Evolutionary conservation across 805 yeast genomes (phyloP).

Genomic region (Candida nanaspora): DNA sequence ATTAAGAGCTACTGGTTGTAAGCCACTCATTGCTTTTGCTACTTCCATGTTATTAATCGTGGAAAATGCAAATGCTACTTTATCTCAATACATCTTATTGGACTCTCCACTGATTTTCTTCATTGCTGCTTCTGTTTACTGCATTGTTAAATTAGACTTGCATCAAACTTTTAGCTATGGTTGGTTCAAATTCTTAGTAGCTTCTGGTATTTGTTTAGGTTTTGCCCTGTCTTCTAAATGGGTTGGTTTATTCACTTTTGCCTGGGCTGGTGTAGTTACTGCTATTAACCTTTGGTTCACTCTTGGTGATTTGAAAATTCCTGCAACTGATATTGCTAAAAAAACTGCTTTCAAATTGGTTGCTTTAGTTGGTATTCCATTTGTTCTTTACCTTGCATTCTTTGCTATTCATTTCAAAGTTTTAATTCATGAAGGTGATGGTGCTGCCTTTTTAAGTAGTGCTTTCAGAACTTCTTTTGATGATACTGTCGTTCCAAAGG

Average conservation of each 20-base stretch:
- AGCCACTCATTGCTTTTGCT: constrained; percentile 53
- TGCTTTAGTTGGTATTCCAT: constrained; percentile 52
- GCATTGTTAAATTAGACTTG: constrained; percentile 59
- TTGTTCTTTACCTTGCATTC: constrained; percentile 44
- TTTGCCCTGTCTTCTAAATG: constrained; percentile 70
- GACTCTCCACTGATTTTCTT: constrained; percentile 75
- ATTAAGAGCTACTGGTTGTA: constrained; percentile 63
- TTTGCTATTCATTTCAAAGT: constrained; percentile 59
- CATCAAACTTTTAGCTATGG: constrained; percentile 50
- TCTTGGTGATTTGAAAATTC: constrained; percentile 59
- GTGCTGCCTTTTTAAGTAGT: constrained; percentile 62
- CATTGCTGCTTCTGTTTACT: constrained; percentile 63
- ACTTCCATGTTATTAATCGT: constrained; percentile 49
- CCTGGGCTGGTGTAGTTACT: constrained; percentile 66
- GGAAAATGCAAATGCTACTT: constrained; percentile 65
- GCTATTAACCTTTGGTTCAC: constrained; percentile 61
- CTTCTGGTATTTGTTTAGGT: constrained; percentile 68
- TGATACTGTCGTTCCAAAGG: constrained; percentile 53
- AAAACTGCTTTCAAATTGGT: constrained; percentile 47
- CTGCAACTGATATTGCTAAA: constrained; percentile 33
- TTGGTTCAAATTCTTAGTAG: constrained; percentile 54
- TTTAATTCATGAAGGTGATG: constrained; percentile 59
- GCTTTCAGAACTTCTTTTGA: constrained; percentile 61
- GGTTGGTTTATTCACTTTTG: constrained; percentile 78
- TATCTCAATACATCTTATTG: constrained; percentile 65